Conservation (phyloP, 139 green algal species). For the Micractinium sp. region DNA sequence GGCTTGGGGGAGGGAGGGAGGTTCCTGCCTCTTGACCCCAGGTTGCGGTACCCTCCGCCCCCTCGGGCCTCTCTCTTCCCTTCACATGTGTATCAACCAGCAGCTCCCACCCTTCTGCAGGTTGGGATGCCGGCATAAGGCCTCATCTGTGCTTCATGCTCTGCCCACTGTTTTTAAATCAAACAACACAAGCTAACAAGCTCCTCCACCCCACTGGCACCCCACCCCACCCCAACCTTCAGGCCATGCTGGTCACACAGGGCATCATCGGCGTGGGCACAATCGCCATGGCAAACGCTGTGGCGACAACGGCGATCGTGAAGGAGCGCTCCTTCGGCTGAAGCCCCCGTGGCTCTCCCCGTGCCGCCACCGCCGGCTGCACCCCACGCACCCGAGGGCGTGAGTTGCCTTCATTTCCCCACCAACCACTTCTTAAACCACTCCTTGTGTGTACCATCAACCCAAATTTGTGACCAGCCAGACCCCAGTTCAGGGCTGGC, state of each 20-base stretch:
- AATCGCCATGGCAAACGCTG: not conserved
- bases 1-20: not conserved
- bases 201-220: not conserved
- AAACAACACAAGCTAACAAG: too few relatives aligned
- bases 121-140: too few relatives aligned
- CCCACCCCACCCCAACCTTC: not conserved
- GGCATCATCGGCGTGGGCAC: not conserved
- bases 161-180: not conserved
- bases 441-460: not conserved
- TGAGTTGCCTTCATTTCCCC: not conserved
- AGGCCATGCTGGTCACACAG: not conserved
- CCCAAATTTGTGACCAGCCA: too few relatives aligned
- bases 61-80: too few relatives aligned
- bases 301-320: not conserved
- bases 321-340: slow-evolving; percentile 11
- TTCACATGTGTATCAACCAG: not conserved
- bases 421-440: not conserved
- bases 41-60: too few relatives aligned
- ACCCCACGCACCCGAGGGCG: not conserved
- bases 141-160: not conserved
- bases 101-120: too few relatives aligned
- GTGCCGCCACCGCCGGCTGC: too few relatives aligned
- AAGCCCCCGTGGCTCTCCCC: not conserved
- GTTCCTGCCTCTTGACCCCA: not conserved
- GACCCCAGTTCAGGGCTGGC: too few relatives aligned